Percentiles rank a stretch among this genome's conserved stretches.
Evolutionary conservation across 495 filamentous ascomycete genomes (phyloP).

Genomic region (Trichocladium antarcticum): DNA sequence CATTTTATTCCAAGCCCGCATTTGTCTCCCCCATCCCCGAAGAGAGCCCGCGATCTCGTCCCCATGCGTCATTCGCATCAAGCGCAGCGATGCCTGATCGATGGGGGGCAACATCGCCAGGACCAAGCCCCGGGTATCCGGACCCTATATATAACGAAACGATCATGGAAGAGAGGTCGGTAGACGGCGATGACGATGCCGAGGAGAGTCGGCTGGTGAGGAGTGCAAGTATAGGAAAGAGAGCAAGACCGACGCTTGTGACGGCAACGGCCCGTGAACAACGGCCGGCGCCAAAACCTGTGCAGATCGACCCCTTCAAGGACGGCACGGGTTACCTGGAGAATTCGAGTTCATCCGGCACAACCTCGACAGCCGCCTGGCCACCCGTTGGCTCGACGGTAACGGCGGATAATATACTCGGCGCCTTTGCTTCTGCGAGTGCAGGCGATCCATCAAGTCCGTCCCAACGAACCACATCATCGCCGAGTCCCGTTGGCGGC

Average conservation of each 20-base stretch:
- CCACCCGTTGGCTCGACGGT: conserved; percentile 19
- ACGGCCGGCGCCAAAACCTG: conserved; percentile 26
- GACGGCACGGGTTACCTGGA: conserved; percentile 37
- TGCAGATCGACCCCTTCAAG: conserved; percentile 27
- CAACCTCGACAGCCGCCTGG: conserved; percentile 17
- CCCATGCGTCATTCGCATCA: conserved; percentile 65
- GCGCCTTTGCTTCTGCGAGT: conserved; percentile 36
- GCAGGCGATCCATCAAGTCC: conserved; percentile 28
- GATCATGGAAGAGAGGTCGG: conserved; percentile 38
- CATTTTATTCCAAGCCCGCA: conserved; percentile 63
- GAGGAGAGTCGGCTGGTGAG: conserved; percentile 59
- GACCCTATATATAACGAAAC: conserved; percentile 39
- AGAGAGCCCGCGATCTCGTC: conserved; percentile 52
- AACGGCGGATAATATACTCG: conserved; percentile 33
- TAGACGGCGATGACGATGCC: conserved; percentile 40
- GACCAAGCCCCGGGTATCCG: conserved; percentile 33
- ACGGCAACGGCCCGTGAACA: conserved; percentile 35
- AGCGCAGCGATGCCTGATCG: conserved; percentile 67
- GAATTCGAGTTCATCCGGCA: conserved; percentile 33
- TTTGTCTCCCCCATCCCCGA: conserved; percentile 85
- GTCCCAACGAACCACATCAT: conserved; percentile 23
- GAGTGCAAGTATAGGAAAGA: conserved; percentile 66
- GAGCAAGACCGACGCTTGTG: conserved; percentile 60
- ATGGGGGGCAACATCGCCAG: conserved; percentile 43
- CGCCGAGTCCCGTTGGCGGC: conserved; percentile 17